Conservation (phyloP, 208 protist genomes). For the Trypanosomatidae sp. region DNA sequence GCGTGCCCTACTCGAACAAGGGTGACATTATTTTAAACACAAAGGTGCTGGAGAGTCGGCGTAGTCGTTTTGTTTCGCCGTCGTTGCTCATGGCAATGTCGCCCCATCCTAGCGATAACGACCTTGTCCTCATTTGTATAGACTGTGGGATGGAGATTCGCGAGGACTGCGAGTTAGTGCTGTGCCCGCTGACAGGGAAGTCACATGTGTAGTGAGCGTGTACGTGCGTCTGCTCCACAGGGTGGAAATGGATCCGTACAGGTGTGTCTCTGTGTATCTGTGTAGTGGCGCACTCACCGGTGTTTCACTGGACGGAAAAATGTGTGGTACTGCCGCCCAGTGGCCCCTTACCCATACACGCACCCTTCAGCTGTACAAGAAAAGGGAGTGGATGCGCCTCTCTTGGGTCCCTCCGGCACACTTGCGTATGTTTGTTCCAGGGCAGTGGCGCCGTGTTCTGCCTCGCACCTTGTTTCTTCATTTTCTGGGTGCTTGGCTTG, state of each 20-base stretch:
- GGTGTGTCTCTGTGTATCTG: not conserved
- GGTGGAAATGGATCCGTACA: not conserved
- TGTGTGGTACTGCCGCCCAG: not conserved
- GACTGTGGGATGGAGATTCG: slow-evolving; percentile 60
- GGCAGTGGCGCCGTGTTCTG: not conserved
- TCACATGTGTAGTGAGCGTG: slow-evolving; percentile 31
- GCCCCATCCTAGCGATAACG: slow-evolving; percentile 41
- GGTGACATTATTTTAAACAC: slow-evolving; percentile 19
- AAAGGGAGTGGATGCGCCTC: not conserved
- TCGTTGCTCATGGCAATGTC: slow-evolving; percentile 24
- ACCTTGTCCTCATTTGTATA: slow-evolving; percentile 57
- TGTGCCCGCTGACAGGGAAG: slow-evolving; percentile 62
- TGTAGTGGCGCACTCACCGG: not conserved
- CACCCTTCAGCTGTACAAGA: not conserved
- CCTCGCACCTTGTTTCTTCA: not conserved
- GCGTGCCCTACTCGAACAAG: slow-evolving; percentile 27
- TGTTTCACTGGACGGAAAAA: not conserved
- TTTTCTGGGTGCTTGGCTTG: not conserved
- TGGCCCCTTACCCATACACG: not conserved
- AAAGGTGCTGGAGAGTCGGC: slow-evolving; percentile 12
- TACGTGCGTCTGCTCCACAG: not conserved
- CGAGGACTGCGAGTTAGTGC: slow-evolving; percentile 12
- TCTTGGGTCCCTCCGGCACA: not conserved
- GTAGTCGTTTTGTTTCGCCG: slow-evolving; percentile 12
- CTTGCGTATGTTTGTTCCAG: not conserved